These are phyloP conservation scores for Rutstroemia sydowiana DNA, from an alignment of 2,329 filamentous ascomycete species.

Conservation along the genomic window DNA sequence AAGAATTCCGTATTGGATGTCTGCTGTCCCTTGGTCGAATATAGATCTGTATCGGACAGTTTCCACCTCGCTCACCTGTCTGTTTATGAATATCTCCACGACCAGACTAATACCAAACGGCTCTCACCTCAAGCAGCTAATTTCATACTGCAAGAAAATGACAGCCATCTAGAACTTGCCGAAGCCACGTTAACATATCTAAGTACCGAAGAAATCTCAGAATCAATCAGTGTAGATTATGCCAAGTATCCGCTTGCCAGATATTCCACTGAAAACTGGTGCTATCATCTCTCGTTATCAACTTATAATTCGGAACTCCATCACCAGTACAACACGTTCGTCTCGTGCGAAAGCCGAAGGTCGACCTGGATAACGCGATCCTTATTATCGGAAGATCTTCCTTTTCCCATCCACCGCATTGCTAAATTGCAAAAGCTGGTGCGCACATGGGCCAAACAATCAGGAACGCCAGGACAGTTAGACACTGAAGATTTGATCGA, in stretches of 20 bases:
- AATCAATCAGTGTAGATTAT: background rate
- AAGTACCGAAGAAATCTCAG: background rate
- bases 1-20: constrained; percentile 4
- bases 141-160: constrained; percentile 2
- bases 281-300: constrained; percentile 6
- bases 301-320: background rate
- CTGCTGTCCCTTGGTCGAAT: constrained; percentile 6
- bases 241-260: constrained; percentile 3
- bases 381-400: constrained; percentile 2
- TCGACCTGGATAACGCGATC: constrained; percentile 8
- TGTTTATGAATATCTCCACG: constrained; percentile 8
- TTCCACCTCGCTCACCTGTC: constrained; percentile 8
- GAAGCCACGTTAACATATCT: constrained; percentile 5
- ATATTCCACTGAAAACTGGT: constrained; percentile 9
- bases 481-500: constrained; percentile 7
- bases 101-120: background rate
- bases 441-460: constrained; percentile 4
- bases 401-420: constrained; percentile 8
- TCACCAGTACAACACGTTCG: constrained; percentile 6
- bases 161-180: background rate
- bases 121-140: constrained; percentile 2
- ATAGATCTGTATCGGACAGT: constrained; percentile 1
- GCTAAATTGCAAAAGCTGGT: constrained; percentile 8
- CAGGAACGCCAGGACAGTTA: background rate
- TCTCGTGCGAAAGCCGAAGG: constrained; percentile 3